A percentile compares a stretch with the other conserved stretches of the same genome.
phyloP scores from a whole-genome alignment of 1,139 yeast genomes.

The Geotrichum citri-aurantii region DNA sequence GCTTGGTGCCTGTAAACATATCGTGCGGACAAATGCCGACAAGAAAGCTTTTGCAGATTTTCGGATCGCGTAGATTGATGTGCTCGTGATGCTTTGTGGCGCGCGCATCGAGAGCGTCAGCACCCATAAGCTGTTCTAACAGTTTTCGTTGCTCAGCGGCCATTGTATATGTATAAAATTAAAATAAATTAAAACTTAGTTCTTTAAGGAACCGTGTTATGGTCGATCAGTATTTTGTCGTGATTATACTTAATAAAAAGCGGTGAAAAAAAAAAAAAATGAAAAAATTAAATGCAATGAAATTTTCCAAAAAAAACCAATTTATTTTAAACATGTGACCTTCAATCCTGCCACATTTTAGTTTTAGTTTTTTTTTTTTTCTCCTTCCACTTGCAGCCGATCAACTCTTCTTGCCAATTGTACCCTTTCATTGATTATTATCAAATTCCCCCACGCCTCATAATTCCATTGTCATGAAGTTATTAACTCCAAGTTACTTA shows the following conservation, averaged over 20 bases:
- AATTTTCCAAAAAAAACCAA: neutral
- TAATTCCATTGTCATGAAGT: neutral
- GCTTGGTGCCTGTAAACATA: conserved; percentile 74
- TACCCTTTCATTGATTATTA: neutral
- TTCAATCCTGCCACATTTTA: neutral
- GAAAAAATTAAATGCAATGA: neutral
- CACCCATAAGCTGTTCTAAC: conserved; percentile 79
- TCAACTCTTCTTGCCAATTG: neutral
- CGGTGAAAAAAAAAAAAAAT: neutral
- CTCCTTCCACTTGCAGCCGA: neutral
- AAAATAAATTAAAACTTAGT: neutral
- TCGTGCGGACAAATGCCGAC: conserved; percentile 91
- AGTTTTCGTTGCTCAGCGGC: conserved; percentile 72
- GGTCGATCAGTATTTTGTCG: neutral
- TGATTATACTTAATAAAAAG: neutral
- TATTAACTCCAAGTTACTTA: neutral
- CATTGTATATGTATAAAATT: conserved; percentile 24
- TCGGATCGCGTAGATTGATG: conserved; percentile 49
- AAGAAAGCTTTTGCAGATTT: conserved; percentile 72
- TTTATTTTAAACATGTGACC: neutral
- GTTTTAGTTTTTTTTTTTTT: neutral
- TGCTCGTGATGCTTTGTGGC: conserved; percentile 30
- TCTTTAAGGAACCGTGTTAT: neutral
- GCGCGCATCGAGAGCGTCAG: conserved; percentile 39
- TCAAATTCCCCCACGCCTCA: neutral